These are phyloP conservation scores for Diaporthe amygdali DNA, from an alignment of 2,329 filamentous ascomycete species.

Conservation along the genomic window DNA sequence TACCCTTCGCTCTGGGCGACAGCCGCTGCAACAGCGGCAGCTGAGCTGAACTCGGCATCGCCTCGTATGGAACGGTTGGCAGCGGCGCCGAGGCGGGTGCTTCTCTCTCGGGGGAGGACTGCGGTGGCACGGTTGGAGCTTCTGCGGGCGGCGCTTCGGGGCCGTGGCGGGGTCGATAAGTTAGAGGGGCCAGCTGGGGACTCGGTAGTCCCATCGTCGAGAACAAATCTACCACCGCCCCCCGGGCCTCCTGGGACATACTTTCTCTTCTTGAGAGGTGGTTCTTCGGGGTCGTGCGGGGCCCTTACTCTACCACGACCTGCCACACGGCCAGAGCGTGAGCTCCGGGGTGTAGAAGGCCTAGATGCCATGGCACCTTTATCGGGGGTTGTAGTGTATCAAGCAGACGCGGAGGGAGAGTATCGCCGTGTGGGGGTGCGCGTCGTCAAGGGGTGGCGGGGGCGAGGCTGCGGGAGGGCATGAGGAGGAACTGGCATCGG, in stretches of 20 bases:
- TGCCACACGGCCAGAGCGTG: conserved; percentile 40
- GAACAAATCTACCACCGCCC: conserved; percentile 80
- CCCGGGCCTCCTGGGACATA: conserved; percentile 89
- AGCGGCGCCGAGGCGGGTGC: conserved; percentile 60
- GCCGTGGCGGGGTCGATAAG: conserved; percentile 57
- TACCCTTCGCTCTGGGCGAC: conserved; percentile 94
- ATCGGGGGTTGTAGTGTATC: background rate
- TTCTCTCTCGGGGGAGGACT: conserved; percentile 61
- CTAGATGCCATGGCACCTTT: conserved; percentile 22
- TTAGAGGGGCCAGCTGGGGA: conserved; percentile 55
- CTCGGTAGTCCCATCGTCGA: conserved; percentile 70
- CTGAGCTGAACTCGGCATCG: conserved; percentile 79
- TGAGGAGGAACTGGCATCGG: conserved; percentile 22
- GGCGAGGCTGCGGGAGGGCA: conserved; percentile 13
- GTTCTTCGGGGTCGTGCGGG: conserved; percentile 51
- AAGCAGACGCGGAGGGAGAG: background rate
- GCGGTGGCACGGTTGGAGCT: conserved; percentile 51
- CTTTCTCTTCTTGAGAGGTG: conserved; percentile 71
- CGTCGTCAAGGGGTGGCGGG: conserved; percentile 27
- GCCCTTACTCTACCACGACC: conserved; percentile 40
- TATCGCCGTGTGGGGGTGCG: conserved; percentile 13
- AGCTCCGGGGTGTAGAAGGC: conserved; percentile 25
- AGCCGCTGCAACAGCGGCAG: conserved; percentile 85
- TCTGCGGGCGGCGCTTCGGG: conserved; percentile 55
- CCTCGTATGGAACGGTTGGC: conserved; percentile 51